Evolutionary conservation across 345 rosid species (phyloP), one percentile per base, ranked within the genome.

Genomic region (Populus alba): DNA sequence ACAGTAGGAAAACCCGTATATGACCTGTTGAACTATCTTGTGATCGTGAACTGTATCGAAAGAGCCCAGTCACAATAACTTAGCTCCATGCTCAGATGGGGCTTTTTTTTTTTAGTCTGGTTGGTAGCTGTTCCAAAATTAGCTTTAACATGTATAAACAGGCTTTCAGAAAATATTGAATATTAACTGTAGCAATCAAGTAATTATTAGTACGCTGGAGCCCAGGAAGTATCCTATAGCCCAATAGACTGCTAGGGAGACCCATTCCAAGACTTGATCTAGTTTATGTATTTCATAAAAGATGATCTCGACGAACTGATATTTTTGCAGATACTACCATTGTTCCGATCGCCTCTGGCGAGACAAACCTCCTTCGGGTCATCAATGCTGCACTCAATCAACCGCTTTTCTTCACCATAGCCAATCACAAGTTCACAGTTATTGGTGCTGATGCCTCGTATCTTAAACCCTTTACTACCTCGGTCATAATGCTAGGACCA

Each of bases 391-490:
- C 90, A 43, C 72, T 95, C 78, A 95, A 95, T 88, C 99, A 95
- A 80, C 85, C 87, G 22, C 87, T 95, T 18, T 95, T 92, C 89
- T 94, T 95, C 87, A 61, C 89, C 27, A 75, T 95, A 8, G 97
- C 98, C 79, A 90, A 90, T 87, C 99, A 95, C 85, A 78, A 66
- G n/a, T 80, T 95, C 80, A 92, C 98, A 0, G 98, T 95, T 13
- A 97, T 95, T 0, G 97, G 95, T 25, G 99, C 99, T 1, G 99
- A 95, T 66, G 99, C 98, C 6, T 86, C 91, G 17, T 95, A 95
- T 70, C 37, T 81, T 29, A 95, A 94, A 72, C 97, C 94, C 29
- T 94, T 95, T 85, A 86, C 90, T 62, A 91, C 95, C 68, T 86
- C 89, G 2, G 94, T 93, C 20, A 85, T 95, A 45, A 84, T 92